Evolutionary conservation across 2,329 filamentous ascomycete genomes (phyloP), one percentile per base, ranked within the genome.

Genomic region (Triangularia verruculosa): DNA sequence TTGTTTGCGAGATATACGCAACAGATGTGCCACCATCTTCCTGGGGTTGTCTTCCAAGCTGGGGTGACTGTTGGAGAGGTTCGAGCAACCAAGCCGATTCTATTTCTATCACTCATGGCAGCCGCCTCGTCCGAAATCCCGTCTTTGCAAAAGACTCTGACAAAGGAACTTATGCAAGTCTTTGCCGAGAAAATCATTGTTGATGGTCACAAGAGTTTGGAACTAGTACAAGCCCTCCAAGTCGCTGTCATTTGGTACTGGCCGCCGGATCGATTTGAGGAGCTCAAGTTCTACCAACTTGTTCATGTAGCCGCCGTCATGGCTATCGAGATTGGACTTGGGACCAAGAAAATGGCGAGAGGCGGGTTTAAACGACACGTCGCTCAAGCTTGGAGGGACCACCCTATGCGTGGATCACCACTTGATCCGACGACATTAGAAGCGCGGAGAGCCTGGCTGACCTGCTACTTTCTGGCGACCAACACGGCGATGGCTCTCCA

Each of bases 211-310:
- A 96, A 96, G 79, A 91, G 86, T 34, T 77, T 97, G 17, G 93
- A 96, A 74, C 80, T 96, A 6, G 86, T 96, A 8, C 93, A 97
- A 76, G 86, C 91, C 1, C 78, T 96, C 47, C 83, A 91, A 63
- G 79, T 96, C 3, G 82, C 86, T 6, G 86, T 89, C n/a, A 84
- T 93, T 20, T 96, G 92, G 91, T 96, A 96, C 74, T 88, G 87
- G 74, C 91, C 92, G 15, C 92, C 92, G 0, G 88, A 94, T 68
- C 85, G 90, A 70, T 91, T 91, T 64, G 91, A 96, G 71, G 90
- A 95, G 76, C 86, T 94, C 72, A 95, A 95, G 73, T 96, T 95
- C 74, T 96, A 95, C 77, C 91, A 94, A 78, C 83, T 95, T 68
- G 87, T 92, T 54, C 91, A 96, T 74, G 86, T 92, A 72, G 89